Base-by-base conservation (phyloP, 2,329 filamentous ascomycete genomes). In the Eurotiales sp. region DNA sequence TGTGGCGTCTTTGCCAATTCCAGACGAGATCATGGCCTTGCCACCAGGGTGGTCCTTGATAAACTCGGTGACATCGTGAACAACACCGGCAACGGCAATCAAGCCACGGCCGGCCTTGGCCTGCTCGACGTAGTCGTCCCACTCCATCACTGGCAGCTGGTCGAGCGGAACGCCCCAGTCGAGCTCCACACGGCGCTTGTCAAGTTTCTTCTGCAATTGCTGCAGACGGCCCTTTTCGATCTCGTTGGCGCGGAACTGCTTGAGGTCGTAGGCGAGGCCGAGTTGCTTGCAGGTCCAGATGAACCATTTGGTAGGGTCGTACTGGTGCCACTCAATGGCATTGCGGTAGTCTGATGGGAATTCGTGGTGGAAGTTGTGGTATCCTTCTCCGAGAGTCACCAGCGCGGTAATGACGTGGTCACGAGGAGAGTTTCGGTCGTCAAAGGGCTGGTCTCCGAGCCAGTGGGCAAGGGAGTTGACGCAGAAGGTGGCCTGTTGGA, bases 281-380 rank as follows among this genome's bases (percentile, higher is more conserved):
- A 92, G 73, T 72, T 86, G 82, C 82, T 92, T 93, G 85, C 87
- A 91, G 54, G 77, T 63, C 84, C 84, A 89, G 77, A 95, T 95
- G 67, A 76, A 80, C 88, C 89, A 93, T 77, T 95, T 95, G 70
- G 89, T 95, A 42, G 89, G 89, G 70, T 95, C 89, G 65, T 95
- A 95, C 75, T 95, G 89, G 75, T 84, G 86, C 88, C 89, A 95
- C 72, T 90, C 79, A 61, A 93, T 92, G 56, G 88, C 89, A 69
- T 95, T 95, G 68, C 89, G 88, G 82, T 93, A 95, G 72, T 95
- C 89, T 10, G 88, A 92, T 50, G 90, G 90, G 75, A 95, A 95
- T 72, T 95, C 89, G 79, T 95, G 89, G 75, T 95, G 89, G 81
- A 95, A 95, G 80, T 95, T 95, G 81, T 95, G 89, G 77, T 95